A percentile compares a stretch with the other conserved stretches of the same genome.
Evolutionary conservation across 2,329 filamentous ascomycete genomes (phyloP).

Genomic region (Penicillium sp.): DNA sequence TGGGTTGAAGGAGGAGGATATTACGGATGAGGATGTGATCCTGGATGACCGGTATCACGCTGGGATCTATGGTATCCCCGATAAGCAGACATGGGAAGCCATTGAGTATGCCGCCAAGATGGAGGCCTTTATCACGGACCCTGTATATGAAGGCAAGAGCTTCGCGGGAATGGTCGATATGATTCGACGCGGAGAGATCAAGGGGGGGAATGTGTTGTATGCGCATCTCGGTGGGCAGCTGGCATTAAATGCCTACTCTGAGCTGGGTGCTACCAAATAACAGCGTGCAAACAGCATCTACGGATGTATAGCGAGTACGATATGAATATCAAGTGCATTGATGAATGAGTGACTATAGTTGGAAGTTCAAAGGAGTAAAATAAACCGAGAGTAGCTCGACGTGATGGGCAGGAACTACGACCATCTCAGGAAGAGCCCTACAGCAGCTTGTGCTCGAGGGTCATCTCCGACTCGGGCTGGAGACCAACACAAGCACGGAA

Average conservation of each 20-base stretch:
- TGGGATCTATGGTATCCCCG: conserved; percentile 69
- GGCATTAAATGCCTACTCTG: conserved; percentile 69
- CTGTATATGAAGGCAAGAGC: conserved; percentile 77
- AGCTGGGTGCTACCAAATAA: conserved; percentile 36
- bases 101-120: conserved; percentile 70
- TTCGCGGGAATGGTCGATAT: conserved; percentile 73
- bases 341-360: conserved; percentile 35
- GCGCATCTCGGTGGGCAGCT: conserved; percentile 73
- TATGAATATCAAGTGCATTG: conserved; percentile 13
- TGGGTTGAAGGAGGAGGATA: conserved; percentile 62
- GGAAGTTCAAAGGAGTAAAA: conserved; percentile 10
- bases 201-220: conserved; percentile 69
- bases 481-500: conserved; percentile 97
- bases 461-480: conserved; percentile 98
- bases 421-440: conserved; percentile 42
- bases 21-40: conserved; percentile 65
- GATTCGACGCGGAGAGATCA: conserved; percentile 66
- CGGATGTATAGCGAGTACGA: no score
- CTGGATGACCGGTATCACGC: conserved; percentile 70
- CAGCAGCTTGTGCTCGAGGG: conserved; percentile 97
- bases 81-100: conserved; percentile 67
- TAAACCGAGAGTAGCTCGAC: background rate
- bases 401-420: background rate
- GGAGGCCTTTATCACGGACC: conserved; percentile 75
- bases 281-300: no score